phyloP scores from a whole-genome alignment of 83 land plant genomes.

The Picea mariana region DNA sequence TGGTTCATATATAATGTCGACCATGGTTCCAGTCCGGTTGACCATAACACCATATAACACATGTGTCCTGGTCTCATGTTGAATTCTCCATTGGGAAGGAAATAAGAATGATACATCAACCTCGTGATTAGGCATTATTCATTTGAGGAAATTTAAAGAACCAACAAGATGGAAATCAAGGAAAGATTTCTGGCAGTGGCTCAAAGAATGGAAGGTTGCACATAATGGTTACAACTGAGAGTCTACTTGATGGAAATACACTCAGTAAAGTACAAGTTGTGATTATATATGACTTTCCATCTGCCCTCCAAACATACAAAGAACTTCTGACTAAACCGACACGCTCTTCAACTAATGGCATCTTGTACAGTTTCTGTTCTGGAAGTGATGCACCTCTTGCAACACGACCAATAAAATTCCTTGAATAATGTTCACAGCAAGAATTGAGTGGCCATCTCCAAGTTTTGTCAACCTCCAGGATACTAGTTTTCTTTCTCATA shows the following conservation, averaged over 20 bases:
- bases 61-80: too few relatives aligned
- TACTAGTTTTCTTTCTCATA: too few relatives aligned
- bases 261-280: neutral
- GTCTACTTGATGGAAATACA: neutral
- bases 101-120: too few relatives aligned
- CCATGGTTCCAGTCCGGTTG: too few relatives aligned
- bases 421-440: constrained; percentile 31
- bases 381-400: constrained; percentile 29
- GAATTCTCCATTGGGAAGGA: too few relatives aligned
- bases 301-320: constrained; percentile 26
- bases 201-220: constrained; percentile 4
- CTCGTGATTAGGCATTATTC: too few relatives aligned
- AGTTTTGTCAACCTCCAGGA: too few relatives aligned
- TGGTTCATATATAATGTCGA: too few relatives aligned
- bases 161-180: neutral
- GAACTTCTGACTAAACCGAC: constrained; percentile 45
- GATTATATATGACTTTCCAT: constrained; percentile 20
- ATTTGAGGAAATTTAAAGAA: too few relatives aligned
- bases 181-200: constrained; percentile 2
- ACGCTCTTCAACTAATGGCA: constrained; percentile 29
- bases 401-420: constrained; percentile 24
- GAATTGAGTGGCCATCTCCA: too few relatives aligned
- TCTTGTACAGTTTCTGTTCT: constrained; percentile 33
- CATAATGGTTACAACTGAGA: neutral
- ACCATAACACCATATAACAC: too few relatives aligned